Percentiles rank a stretch among this genome's conserved stretches.
These are phyloP conservation scores for Crithidia bombi DNA, from an alignment of 208 protist genomes.

Conservation along the genomic window DNA sequence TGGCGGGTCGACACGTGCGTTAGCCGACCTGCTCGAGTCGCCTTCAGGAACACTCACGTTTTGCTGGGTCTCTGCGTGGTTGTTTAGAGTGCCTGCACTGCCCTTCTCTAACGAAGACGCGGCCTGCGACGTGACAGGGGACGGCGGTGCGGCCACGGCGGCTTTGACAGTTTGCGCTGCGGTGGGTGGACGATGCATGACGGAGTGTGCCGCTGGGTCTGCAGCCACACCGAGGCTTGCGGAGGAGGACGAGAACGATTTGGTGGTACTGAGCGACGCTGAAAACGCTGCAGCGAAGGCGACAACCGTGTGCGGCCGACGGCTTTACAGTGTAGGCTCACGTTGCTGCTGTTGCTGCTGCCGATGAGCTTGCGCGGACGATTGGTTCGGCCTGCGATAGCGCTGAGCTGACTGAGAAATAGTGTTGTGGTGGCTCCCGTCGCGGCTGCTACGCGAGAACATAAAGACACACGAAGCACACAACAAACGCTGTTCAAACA, in stretches of 20 bases:
- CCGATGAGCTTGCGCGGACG: background rate
- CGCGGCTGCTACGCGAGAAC: background rate
- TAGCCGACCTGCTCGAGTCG: too few relatives aligned
- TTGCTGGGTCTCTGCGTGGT: too few relatives aligned
- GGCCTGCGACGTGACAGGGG: too few relatives aligned
- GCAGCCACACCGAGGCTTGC: background rate
- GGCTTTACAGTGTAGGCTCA: background rate
- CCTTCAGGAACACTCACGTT: too few relatives aligned
- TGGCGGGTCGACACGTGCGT: too few relatives aligned
- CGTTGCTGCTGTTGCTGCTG: background rate
- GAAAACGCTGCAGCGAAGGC: background rate
- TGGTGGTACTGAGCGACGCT: constrained; percentile 2
- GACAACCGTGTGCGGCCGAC: background rate
- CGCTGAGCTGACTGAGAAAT: background rate
- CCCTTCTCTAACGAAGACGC: too few relatives aligned
- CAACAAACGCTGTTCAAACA: too few relatives aligned
- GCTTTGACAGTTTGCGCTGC: background rate
- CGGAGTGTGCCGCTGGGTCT: background rate
- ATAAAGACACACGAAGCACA: background rate
- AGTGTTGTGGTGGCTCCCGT: background rate
- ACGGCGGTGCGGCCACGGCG: background rate
- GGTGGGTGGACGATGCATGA: background rate
- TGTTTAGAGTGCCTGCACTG: too few relatives aligned
- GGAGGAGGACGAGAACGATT: constrained; percentile 1
- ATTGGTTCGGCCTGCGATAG: background rate